A percentile compares a stretch with the other conserved stretches of the same genome.
These are phyloP conservation scores for Kodamaea neixiangensis DNA, from an alignment of 805 yeast species.

Conservation along the genomic window DNA sequence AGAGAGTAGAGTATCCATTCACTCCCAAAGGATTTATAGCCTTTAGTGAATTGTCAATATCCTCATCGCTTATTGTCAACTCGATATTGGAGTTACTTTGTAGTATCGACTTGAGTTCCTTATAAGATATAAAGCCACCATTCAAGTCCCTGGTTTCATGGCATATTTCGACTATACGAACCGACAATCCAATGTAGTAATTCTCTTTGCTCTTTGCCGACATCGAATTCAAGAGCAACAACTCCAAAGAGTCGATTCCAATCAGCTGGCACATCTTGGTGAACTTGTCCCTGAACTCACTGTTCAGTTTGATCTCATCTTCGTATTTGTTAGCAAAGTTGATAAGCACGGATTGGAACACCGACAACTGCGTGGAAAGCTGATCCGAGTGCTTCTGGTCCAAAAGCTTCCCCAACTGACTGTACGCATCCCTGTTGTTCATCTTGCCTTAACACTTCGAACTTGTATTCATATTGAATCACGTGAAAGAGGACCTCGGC, in stretches of 20 bases:
- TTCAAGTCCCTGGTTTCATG: conserved; percentile 67
- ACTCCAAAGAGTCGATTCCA: conserved; percentile 78
- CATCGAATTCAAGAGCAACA: conserved; percentile 20
- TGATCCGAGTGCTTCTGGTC: conserved; percentile 57
- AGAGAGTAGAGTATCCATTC: conserved; percentile 66
- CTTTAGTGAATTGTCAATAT: conserved; percentile 57
- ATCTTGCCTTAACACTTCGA: neutral
- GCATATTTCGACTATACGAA: conserved; percentile 75
- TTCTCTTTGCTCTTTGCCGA: conserved; percentile 41
- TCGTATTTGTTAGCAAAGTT: conserved; percentile 75
- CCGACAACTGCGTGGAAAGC: conserved; percentile 67
- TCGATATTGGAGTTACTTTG: conserved; percentile 31
- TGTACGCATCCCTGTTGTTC: conserved; percentile 29
- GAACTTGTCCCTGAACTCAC: conserved; percentile 68
- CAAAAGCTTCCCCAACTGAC: conserved; percentile 52
- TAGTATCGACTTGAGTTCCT: conserved; percentile 36
- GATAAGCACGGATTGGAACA: conserved; percentile 76
- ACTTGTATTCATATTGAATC: neutral
- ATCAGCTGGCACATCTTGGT: conserved; percentile 74
- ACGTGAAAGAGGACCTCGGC: conserved; percentile 4
- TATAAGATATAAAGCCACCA: conserved; percentile 77
- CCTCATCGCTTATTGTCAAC: conserved; percentile 43
- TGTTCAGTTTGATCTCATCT: conserved; percentile 61
- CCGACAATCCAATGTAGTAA: conserved; percentile 66
- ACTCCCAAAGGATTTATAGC: conserved; percentile 57